Percentiles rank a stretch among this genome's conserved stretches.
Conservation (phyloP, 1,284 basidiomycete genomes). For the Puccinia hordei region DNA sequence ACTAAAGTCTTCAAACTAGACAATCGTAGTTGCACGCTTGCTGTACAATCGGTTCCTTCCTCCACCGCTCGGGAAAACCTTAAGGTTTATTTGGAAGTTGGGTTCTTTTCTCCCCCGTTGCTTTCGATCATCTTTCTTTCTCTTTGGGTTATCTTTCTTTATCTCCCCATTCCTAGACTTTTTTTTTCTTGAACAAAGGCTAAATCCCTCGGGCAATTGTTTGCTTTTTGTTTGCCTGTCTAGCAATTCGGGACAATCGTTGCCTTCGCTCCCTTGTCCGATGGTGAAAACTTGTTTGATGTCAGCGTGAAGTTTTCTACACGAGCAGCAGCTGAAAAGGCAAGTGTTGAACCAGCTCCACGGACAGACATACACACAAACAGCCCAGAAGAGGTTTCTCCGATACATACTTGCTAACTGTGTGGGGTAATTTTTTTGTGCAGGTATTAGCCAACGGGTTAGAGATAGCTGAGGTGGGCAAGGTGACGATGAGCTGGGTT, state of each 20-base stretch:
- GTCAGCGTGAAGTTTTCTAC: constrained; percentile 29
- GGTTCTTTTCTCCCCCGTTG: neutral
- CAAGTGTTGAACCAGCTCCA: neutral
- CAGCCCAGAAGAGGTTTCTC: neutral
- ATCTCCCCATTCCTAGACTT: neutral
- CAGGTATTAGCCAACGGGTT: constrained; percentile 38
- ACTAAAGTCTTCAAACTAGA: constrained; percentile 33
- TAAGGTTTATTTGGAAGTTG: constrained; percentile 30
- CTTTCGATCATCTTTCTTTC: neutral
- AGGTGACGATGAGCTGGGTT: constrained; percentile 31
- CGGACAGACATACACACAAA: neutral
- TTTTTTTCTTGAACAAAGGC: neutral
- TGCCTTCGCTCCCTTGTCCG: neutral
- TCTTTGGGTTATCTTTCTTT: neutral
- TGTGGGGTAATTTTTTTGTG: neutral
- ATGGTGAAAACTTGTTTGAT: constrained; percentile 13
- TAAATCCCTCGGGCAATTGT: constrained; percentile 1
- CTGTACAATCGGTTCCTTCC: constrained; percentile 13
- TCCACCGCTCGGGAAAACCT: neutral
- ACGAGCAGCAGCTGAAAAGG: constrained; percentile 40
- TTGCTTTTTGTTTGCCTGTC: neutral
- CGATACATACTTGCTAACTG: neutral
- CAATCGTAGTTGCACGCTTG: constrained; percentile 36
- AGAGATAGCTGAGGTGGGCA: constrained; percentile 35
- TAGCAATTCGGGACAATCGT: constrained; percentile 46